Evolutionary conservation across 2,329 filamentous ascomycete genomes (phyloP), one percentile per base, ranked within the genome.

Genomic region (Alternaria rosae): DNA sequence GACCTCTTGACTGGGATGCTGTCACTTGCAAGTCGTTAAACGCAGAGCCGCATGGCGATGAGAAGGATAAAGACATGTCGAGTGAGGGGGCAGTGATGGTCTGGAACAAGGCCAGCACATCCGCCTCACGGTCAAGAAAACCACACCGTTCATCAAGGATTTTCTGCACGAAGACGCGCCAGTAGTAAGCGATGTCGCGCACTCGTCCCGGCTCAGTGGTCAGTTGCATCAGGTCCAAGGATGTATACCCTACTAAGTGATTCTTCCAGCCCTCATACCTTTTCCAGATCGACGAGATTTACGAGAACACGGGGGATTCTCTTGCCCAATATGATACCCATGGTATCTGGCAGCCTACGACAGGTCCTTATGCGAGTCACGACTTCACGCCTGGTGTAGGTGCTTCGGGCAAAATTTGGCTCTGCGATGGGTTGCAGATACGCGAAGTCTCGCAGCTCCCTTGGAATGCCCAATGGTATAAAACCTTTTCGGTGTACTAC

Each of bases 41-140:
- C 66, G 76, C 76, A 78, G 76, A 78, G 76, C 76, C 76, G 68
- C 76, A 78, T 64, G 15, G 41, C 17, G 59, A 51, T 28, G 12
- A 9, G 32, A 57, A 65, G 41, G 68, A 75, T 78, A 78, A 77
- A 78, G 70, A 32, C 48, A 43, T 59, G 57, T 35, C 51, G 32
- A 41, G 56, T 66, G 67, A 68, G 61, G 50, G 59, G 41, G 57
- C 48, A 52, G 54, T 21, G 25, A 26, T 42, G 45, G 42, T 23
- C 52, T 58, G 43, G 61, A 67, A 56, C 57, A 35, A 57, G 54
- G 28, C 53, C n/a, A n/a, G n/a, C n/a, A n/a, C n/a, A n/a, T n/a
- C 30, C 55, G 52, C 55, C 51, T 63, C 45, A 63, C 62, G 59
- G 6, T 51, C 56, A 51, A 52, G 38, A 59, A 64, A 50, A 53